Conservation (phyloP, 2,329 filamentous ascomycete genomes). For the Alternaria triticina region DNA sequence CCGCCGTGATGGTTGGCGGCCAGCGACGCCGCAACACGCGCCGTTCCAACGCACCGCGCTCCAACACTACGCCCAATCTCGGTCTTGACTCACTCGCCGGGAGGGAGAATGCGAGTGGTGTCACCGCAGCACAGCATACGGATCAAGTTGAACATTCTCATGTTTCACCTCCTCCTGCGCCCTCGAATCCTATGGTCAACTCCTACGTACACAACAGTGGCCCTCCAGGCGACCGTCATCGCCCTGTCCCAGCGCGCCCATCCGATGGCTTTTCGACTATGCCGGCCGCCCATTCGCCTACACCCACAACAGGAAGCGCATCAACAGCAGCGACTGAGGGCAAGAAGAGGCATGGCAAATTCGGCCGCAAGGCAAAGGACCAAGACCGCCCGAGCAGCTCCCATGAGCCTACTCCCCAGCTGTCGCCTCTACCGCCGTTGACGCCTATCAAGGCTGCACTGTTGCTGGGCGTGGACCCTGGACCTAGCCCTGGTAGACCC, state of each 20-base stretch:
- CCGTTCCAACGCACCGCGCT: slow-evolving; percentile 20
- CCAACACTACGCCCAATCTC: slow-evolving; percentile 22
- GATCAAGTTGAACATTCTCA: slow-evolving; percentile 8
- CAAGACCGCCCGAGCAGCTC: slow-evolving; percentile 12
- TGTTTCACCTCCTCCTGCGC: background rate
- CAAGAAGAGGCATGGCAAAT: slow-evolving; percentile 28
- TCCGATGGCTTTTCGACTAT: background rate
- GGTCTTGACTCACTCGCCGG: slow-evolving; percentile 2
- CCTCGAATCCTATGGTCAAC: slow-evolving; percentile 3
- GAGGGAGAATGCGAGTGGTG: slow-evolving; percentile 6
- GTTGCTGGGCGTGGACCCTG: slow-evolving; percentile 23
- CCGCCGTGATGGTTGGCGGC: slow-evolving; percentile 17
- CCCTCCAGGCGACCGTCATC: background rate
- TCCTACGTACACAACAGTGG: slow-evolving; percentile 4
- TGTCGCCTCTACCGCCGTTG: slow-evolving; percentile 22
- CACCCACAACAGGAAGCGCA: slow-evolving; percentile 1
- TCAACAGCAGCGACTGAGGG: slow-evolving; percentile 1
- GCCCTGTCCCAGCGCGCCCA: background rate
- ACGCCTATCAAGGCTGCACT: slow-evolving; percentile 32
- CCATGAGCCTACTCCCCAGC: background rate
- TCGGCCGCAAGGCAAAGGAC: slow-evolving; percentile 20
- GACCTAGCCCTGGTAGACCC: background rate
- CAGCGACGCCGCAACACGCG: slow-evolving; percentile 30
- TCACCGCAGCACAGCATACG: background rate
- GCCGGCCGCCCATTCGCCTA: background rate